Percentiles rank a stretch among this genome's conserved stretches.
Conservation (phyloP, 257 asterid species). For the Echium plantagineum region DNA sequence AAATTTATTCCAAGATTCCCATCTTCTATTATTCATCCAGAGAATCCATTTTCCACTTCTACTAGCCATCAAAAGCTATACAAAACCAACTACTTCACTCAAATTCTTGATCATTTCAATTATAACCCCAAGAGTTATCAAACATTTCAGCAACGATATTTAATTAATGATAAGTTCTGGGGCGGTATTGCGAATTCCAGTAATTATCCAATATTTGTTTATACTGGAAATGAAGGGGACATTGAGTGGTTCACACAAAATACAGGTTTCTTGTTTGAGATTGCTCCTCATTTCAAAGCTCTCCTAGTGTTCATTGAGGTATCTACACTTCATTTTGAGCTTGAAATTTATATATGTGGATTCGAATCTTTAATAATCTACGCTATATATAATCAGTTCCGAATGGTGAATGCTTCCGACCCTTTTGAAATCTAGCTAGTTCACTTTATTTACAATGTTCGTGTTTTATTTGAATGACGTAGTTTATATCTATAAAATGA, state of each 20-base stretch:
- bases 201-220: slow-evolving; percentile 73
- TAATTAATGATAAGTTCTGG: slow-evolving; percentile 55
- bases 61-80: slow-evolving; percentile 19
- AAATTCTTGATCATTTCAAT: slow-evolving; percentile 77
- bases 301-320: slow-evolving; percentile 88
- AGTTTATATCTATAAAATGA: neutral
- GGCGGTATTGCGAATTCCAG: slow-evolving; percentile 37
- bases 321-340: neutral
- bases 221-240: slow-evolving; percentile 88
- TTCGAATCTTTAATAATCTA: neutral
- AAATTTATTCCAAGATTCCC: slow-evolving; percentile 13
- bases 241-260: slow-evolving; percentile 90
- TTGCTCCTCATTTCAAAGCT: slow-evolving; percentile 59
- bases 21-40: slow-evolving; percentile 22
- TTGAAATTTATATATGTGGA: no score
- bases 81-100: slow-evolving; percentile 51
- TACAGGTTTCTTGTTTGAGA: slow-evolving; percentile 86
- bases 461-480: no score
- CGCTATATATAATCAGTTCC: neutral
- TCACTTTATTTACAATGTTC: no score
- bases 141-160: slow-evolving; percentile 70
- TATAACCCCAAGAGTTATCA: slow-evolving; percentile 57
- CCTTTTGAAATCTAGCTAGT: no score
- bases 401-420: no score
- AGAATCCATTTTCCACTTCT: slow-evolving; percentile 7